These are phyloP conservation scores for Urtica urens DNA, from an alignment of 306 rosid genomes.

Conservation along the genomic window DNA sequence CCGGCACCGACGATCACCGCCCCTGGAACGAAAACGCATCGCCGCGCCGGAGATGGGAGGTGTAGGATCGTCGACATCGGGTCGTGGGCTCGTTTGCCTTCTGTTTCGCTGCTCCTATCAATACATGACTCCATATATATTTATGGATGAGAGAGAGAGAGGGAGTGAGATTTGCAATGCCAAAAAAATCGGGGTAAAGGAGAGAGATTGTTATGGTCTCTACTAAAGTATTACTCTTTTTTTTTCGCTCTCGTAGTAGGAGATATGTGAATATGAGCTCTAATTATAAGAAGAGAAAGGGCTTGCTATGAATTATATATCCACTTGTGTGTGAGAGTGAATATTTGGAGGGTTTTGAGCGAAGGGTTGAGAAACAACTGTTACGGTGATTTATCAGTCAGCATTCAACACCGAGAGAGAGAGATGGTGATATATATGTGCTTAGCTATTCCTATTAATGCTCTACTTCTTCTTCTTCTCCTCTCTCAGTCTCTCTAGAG, in stretches of 20 bases:
- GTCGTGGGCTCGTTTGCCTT: slow-evolving; percentile 65
- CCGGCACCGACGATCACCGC: slow-evolving; percentile 82
- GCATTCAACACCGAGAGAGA: slow-evolving; percentile 43
- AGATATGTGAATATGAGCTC: too few relatives aligned
- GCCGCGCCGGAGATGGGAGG: not conserved
- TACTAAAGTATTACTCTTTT: not conserved
- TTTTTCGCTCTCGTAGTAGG: not conserved
- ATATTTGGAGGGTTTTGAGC: slow-evolving; percentile 38
- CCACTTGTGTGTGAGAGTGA: slow-evolving; percentile 35
- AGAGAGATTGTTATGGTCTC: not conserved
- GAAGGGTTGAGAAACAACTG: slow-evolving; percentile 55
- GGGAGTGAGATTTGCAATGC: not conserved
- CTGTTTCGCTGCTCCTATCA: slow-evolving; percentile 41
- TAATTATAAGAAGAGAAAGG: not conserved
- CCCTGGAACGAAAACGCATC: slow-evolving; percentile 22
- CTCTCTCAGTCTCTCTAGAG: too few relatives aligned
- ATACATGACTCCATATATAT: slow-evolving; percentile 36
- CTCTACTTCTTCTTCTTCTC: slow-evolving; percentile 17
- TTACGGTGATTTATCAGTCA: slow-evolving; percentile 48
- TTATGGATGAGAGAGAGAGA: slow-evolving; percentile 18
- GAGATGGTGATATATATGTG: slow-evolving; percentile 45
- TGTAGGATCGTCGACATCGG: slow-evolving; percentile 23
- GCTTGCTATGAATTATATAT: slow-evolving; percentile 32
- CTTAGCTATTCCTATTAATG: slow-evolving; percentile 32
- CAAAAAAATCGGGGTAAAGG: slow-evolving; percentile 5